Evolutionary conservation across 768 basidiomycete genomes (phyloP), one percentile per base, ranked within the genome.

Genomic region (Vishniacozyma victoriae): DNA sequence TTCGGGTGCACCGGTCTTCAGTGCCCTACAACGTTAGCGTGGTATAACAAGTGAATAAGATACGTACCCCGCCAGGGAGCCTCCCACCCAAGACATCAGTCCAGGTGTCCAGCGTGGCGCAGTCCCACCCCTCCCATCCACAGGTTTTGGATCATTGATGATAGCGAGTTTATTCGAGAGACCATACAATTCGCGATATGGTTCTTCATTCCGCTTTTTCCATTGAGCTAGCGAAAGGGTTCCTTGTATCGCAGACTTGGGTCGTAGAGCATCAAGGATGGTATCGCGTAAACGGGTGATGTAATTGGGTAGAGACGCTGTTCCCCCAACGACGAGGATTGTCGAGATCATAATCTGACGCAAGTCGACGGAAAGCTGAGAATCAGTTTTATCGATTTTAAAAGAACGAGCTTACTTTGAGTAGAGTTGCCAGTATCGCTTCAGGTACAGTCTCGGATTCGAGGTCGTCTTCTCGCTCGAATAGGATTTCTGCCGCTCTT

Each of bases 221-320:
- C 57, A 60, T 19, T 25, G 33, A 18, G 23, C 18, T 22, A 35
- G 5, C 14, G 36, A 11, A 7, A 27, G 3, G n/a, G n/a, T n/a
- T n/a, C n/a, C n/a, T n/a, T n/a, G n/a, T n/a, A n/a, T n/a, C 20
- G 5, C 5, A 5, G 44, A 31, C n/a, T 18, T n/a, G 15, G 31
- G 6, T n/a, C 5, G 29, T 15, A 27, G 43, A 13, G 20, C 29
- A 27, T 43, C 35, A 23, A 18, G 33, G 9, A 50, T 48, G 1
- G 62, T 64, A 1, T 77, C 72, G 24, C 87, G 84, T n/a, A 96
- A 77, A 5, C 95, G 82, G 4, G 86, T 83, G 36, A 93, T 87
- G 72, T 96, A 93, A 0, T 90, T 90, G 1, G 92, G 89, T 7
- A 97, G 73, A 83, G 88, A 88, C 3, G 86, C 78, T 1, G 88